Percentiles rank a stretch among this genome's conserved stretches.
phyloP scores from a whole-genome alignment of 352 stramenopile genomes.

The Pythium monospermum region DNA sequence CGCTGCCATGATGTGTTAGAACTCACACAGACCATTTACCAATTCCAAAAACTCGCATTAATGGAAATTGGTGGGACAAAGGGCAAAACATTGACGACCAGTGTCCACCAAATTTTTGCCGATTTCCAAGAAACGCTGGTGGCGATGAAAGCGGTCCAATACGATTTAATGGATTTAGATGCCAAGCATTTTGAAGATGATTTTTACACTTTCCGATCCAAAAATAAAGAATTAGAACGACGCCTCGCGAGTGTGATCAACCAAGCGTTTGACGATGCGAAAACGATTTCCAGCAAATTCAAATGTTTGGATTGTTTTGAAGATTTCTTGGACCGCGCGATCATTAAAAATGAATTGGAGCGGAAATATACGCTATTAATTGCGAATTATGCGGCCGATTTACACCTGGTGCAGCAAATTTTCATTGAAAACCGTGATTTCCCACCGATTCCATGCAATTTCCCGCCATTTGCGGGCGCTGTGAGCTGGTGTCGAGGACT shows the following conservation, averaged over 20 bases:
- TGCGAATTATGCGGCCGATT: slow-evolving; percentile 69
- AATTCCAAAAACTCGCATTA: slow-evolving; percentile 83
- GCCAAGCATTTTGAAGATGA: slow-evolving; percentile 89
- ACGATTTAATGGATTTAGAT: slow-evolving; percentile 89
- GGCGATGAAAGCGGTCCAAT: slow-evolving; percentile 74
- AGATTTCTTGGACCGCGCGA: slow-evolving; percentile 74
- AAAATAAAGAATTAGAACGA: slow-evolving; percentile 87
- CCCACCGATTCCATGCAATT: slow-evolving; percentile 85
- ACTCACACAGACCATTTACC: slow-evolving; percentile 84
- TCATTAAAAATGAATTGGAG: slow-evolving; percentile 88
- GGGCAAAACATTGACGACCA: slow-evolving; percentile 89
- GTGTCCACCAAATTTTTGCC: slow-evolving; percentile 82
- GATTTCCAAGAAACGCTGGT: slow-evolving; percentile 82
- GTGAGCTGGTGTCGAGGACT: slow-evolving; percentile 90
- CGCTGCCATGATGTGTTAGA: slow-evolving; percentile 89
- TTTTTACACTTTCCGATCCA: slow-evolving; percentile 87
- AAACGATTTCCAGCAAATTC: slow-evolving; percentile 81
- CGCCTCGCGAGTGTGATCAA: slow-evolving; percentile 86
- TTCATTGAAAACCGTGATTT: slow-evolving; percentile 85
- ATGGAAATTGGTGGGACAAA: slow-evolving; percentile 92
- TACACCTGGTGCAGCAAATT: slow-evolving; percentile 84
- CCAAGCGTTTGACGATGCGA: slow-evolving; percentile 91
- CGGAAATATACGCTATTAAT: slow-evolving; percentile 82
- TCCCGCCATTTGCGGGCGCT: slow-evolving; percentile 87
- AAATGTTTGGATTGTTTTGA: slow-evolving; percentile 92